Conservation (phyloP, 768 basidiomycete species). For the Agaricus bisporus region DNA sequence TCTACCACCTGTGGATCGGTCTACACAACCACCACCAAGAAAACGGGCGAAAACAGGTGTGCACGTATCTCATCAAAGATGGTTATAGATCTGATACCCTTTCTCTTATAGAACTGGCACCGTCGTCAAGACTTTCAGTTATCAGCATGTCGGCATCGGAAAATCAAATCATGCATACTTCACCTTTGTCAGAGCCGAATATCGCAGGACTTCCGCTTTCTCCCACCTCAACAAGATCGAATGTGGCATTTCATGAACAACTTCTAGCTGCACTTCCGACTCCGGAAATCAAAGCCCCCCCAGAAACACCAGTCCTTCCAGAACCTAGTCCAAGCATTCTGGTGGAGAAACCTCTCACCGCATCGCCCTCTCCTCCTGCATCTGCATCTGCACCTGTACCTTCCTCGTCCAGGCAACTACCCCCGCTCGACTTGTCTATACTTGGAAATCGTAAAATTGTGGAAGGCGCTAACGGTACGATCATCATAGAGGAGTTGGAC, state of each 20-base stretch:
- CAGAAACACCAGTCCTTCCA: neutral
- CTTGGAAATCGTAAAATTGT: conserved; percentile 16
- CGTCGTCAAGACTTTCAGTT: conserved; percentile 36
- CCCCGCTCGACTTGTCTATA: neutral
- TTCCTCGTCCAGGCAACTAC: neutral
- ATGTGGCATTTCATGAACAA: neutral
- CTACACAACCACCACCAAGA: conserved; percentile 43
- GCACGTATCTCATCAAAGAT: conserved; percentile 14
- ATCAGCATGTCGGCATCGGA: conserved; percentile 43
- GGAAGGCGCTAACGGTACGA: conserved; percentile 34
- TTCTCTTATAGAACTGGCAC: conserved; percentile 26
- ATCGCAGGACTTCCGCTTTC: conserved; percentile 7
- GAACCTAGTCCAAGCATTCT: neutral
- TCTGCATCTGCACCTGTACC: neutral
- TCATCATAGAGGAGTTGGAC: conserved; percentile 68
- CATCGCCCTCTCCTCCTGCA: neutral
- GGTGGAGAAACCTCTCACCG: neutral
- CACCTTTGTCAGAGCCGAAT: conserved; percentile 15
- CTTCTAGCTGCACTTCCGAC: neutral
- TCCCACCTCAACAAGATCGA: conserved; percentile 16
- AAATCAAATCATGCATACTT: conserved; percentile 28
- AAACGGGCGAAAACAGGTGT: conserved; percentile 46
- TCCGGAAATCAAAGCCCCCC: neutral
- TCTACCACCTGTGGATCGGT: conserved; percentile 31
- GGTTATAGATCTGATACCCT: neutral